Percentiles rank a stretch among this genome's conserved stretches.
phyloP scores from a whole-genome alignment of 495 filamentous ascomycete species.

The Haplographium delicatum region DNA sequence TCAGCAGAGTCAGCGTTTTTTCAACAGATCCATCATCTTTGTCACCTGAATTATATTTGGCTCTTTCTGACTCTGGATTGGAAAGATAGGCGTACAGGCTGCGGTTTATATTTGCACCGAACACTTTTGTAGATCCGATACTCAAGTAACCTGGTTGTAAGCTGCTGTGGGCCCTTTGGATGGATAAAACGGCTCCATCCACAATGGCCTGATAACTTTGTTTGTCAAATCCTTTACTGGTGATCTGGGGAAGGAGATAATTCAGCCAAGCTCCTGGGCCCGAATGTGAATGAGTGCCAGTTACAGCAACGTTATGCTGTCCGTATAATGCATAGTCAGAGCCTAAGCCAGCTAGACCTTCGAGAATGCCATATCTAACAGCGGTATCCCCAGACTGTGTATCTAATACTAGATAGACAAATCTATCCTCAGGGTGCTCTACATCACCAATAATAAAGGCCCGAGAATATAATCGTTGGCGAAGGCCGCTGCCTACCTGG shows the following conservation, averaged over 20 bases:
- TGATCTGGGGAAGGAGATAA: slow-evolving; percentile 92
- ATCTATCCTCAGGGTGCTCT: slow-evolving; percentile 60
- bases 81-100: slow-evolving; percentile 88
- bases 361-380: slow-evolving; percentile 75
- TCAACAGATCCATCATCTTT: slow-evolving; percentile 69
- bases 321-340: slow-evolving; percentile 67
- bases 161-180: slow-evolving; percentile 74
- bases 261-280: slow-evolving; percentile 94
- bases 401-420: slow-evolving; percentile 86
- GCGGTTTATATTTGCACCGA: slow-evolving; percentile 84
- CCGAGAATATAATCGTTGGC: slow-evolving; percentile 84
- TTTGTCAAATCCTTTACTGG: slow-evolving; percentile 80
- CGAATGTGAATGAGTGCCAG: slow-evolving; percentile 90
- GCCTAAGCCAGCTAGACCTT: slow-evolving; percentile 62
- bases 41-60: slow-evolving; percentile 54
- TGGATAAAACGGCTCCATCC: slow-evolving; percentile 76
- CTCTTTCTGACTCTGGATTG: slow-evolving; percentile 77
- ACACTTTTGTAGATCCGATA: slow-evolving; percentile 66
- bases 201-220: slow-evolving; percentile 90
- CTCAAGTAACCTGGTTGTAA: slow-evolving; percentile 66
- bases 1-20: slow-evolving; percentile 77
- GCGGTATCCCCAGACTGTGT: slow-evolving; percentile 89
- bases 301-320: slow-evolving; percentile 82
- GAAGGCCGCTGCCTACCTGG: slow-evolving; percentile 81
- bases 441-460: slow-evolving; percentile 83